These are phyloP conservation scores for Mortierella alpina DNA, from an alignment of 192 early-diverging fungal species.

Conservation along the genomic window DNA sequence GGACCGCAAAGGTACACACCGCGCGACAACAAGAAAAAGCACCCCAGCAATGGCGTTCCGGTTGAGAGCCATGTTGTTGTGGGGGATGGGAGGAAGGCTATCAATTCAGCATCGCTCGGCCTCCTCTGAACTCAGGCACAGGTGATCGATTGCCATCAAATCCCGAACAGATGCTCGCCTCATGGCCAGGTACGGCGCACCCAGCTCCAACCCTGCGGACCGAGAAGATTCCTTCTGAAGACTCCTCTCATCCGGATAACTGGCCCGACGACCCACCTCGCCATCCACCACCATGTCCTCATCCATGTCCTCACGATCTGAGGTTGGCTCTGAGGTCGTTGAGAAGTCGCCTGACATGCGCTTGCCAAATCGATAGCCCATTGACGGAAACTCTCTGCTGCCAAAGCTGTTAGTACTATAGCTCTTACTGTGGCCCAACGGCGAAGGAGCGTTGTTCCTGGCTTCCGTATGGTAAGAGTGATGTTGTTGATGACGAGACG, in stretches of 20 bases:
- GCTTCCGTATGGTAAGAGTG: conserved; percentile 48
- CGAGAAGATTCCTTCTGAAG: neutral
- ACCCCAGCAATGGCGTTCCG: too few species aligned
- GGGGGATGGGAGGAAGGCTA: too few species aligned
- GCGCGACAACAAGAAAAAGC: too few species aligned
- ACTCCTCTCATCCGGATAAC: neutral
- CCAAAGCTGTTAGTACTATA: conserved; percentile 19
- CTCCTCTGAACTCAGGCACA: conserved; percentile 48
- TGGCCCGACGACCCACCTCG: neutral
- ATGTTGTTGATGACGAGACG: conserved; percentile 6
- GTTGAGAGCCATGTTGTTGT: too few species aligned
- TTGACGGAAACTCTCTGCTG: conserved; percentile 11
- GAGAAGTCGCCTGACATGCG: conserved; percentile 42
- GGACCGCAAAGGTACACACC: too few species aligned
- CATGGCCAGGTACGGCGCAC: conserved; percentile 29
- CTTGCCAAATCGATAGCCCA: conserved; percentile 17
- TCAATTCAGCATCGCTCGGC: conserved; percentile 26
- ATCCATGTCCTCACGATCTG: conserved; percentile 34
- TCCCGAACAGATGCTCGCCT: conserved; percentile 47
- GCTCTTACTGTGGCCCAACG: conserved; percentile 24
- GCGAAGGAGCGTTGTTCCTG: conserved; percentile 10
- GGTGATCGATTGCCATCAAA: conserved; percentile 47
- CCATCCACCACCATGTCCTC: conserved; percentile 25
- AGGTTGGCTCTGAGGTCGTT: conserved; percentile 21
- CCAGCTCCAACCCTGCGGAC: neutral